Conservation (phyloP, 345 rosid genomes). For the Rhodamnia rubescens region DNA sequence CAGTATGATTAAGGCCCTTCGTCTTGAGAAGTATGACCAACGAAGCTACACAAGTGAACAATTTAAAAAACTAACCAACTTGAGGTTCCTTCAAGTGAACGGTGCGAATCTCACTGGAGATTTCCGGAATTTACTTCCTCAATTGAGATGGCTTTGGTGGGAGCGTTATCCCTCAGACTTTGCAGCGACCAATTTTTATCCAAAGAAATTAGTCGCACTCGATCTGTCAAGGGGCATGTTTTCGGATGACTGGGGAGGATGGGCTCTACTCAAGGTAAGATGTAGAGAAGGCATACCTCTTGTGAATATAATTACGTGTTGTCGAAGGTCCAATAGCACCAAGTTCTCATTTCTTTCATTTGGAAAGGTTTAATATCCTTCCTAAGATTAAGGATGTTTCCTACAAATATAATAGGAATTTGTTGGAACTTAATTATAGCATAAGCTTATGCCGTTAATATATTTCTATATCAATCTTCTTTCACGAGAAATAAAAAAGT, state of each 20-base stretch:
- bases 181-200: not conserved
- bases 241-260: not conserved
- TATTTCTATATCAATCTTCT: not conserved
- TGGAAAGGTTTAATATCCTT: not conserved
- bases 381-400: not conserved
- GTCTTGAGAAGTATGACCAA: rapidly evolving
- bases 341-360: not conserved
- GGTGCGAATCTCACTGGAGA: not conserved
- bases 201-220: not conserved
- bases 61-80: not conserved
- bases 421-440: not conserved
- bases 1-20: not conserved
- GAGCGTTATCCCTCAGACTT: rapidly evolving
- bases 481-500: not conserved
- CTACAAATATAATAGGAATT: not conserved
- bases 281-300: not conserved
- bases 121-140: not conserved
- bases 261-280: not conserved
- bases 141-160: not conserved
- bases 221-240: rapidly evolving
- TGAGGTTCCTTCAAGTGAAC: rapidly evolving
- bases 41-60: not conserved
- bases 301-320: not conserved
- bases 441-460: not conserved
- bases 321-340: not conserved